Evolutionary conservation across 179 eudicot species (phyloP).

Genomic region (Gypsophila paniculata): DNA sequence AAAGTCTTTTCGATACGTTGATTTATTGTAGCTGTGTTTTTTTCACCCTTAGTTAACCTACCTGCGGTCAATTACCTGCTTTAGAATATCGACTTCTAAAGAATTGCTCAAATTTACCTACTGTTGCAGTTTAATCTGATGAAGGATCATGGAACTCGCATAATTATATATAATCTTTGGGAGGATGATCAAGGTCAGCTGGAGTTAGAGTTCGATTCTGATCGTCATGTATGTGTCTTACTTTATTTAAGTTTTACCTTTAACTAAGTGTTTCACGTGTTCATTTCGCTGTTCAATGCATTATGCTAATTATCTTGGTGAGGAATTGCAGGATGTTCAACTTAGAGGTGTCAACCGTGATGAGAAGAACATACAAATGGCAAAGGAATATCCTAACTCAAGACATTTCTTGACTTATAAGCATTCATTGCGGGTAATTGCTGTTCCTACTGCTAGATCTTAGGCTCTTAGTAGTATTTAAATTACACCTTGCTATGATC

Average conservation of each 20-base stretch:
- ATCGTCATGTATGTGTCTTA: constrained; percentile 51
- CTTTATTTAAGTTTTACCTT: background rate
- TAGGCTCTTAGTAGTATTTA: background rate
- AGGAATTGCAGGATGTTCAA: constrained; percentile 69
- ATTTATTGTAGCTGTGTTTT: background rate
- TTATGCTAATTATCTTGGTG: constrained; percentile 12
- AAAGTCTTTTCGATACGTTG: background rate
- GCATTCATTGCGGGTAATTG: constrained; percentile 84
- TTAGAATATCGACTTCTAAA: background rate
- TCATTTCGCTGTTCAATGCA: constrained; percentile 5
- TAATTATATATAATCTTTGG: constrained; percentile 91
- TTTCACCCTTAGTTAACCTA: background rate
- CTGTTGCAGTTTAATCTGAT: constrained; percentile 61
- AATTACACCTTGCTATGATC: background rate
- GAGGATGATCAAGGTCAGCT: constrained; percentile 91
- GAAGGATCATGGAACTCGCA: constrained; percentile 78
- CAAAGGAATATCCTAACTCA: constrained; percentile 71
- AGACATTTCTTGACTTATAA: constrained; percentile 83
- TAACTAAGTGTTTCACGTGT: background rate
- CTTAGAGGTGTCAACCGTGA: constrained; percentile 95
- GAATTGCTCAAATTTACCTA: constrained; percentile 8
- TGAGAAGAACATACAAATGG: constrained; percentile 80
- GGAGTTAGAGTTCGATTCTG: constrained; percentile 87
- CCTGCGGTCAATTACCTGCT: background rate
- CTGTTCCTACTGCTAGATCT: constrained; percentile 1